These are phyloP conservation scores for Ceratobasidium sp. DNA, from an alignment of 1,284 basidiomycete genomes.

Conservation along the genomic window DNA sequence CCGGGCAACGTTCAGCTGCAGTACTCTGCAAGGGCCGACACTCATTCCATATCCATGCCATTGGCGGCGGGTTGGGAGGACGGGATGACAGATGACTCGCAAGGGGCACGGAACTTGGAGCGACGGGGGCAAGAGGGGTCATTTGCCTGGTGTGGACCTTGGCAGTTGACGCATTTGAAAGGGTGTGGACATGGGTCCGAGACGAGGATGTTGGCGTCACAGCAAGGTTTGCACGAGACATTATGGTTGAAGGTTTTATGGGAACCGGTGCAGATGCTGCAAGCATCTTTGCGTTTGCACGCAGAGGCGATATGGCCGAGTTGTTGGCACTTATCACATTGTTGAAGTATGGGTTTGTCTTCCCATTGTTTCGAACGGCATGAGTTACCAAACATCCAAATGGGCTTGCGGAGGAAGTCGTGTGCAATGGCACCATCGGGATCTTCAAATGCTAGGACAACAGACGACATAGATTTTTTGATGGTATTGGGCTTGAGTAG, in stretches of 20 bases:
- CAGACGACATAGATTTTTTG: not conserved
- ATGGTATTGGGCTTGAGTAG: not conserved
- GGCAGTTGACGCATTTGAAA: not conserved
- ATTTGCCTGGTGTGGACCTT: not conserved
- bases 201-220: not conserved
- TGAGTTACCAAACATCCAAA: not conserved
- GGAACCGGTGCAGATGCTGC: not conserved
- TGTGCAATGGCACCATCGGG: not conserved
- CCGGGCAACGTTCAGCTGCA: no score
- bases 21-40: no score
- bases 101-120: no score
- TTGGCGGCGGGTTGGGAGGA: no score
- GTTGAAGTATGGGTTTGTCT: no score
- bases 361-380: not conserved
- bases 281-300: no score
- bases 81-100: no score
- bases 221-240: not conserved
- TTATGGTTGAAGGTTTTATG: not conserved
- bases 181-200: not conserved
- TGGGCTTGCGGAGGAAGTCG: not conserved
- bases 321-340: no score
- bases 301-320: no score
- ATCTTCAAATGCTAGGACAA: slow-evolving; percentile 2
- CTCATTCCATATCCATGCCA: no score
- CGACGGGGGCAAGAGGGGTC: no score